Base-by-base conservation (phyloP, 768 basidiomycete genomes). In the Boletus fagicola region DNA sequence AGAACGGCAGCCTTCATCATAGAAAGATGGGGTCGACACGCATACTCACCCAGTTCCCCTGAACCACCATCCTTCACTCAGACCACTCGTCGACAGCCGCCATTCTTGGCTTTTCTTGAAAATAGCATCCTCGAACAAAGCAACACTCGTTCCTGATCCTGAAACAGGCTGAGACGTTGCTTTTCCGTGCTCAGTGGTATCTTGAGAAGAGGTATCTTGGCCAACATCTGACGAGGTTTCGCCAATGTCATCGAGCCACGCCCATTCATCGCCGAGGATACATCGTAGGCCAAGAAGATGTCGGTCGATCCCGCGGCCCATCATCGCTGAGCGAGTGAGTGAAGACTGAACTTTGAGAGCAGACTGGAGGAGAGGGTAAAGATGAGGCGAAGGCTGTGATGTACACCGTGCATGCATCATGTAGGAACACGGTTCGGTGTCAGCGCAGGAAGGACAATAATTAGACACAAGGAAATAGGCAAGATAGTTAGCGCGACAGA, bases 31-130 rank as follows among this genome's bases (percentile, higher is more conserved):
- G 24, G 9, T 51, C 22, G 6, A 20, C 50, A 16, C 5, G 39
- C 18, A 16, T 33, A 60, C 82, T 58, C 61, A 85, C 81, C 94
- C 94, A 9, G 94, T 97, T 1, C 95, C 94, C 48, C 84, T 83
- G 76, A 97, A 98, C 39, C 87, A 77, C 62, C 85, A 81, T 0
- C 94, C 94, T 26, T 90, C 88, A 72, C 89, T 93, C 61, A 97
- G 71, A 8, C 89, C 93, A 73, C 92, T 95, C 8, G 94, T 96
- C 59, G 89, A 92, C 40, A 97, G 76, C 63, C 87, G 89, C 95
- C 94, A 97, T 58, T 82, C 81, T 60, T 88, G 81, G 63, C 90
- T 92, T 55, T 80, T 79, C 22, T 76, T 74, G 73, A 91, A 96
- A 11, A 92, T 68, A 39, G 82, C 77, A 72, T 97, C 94, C 6